These are phyloP conservation scores for Phytophthora idaei DNA, from an alignment of 352 stramenopile species.

Conservation along the genomic window DNA sequence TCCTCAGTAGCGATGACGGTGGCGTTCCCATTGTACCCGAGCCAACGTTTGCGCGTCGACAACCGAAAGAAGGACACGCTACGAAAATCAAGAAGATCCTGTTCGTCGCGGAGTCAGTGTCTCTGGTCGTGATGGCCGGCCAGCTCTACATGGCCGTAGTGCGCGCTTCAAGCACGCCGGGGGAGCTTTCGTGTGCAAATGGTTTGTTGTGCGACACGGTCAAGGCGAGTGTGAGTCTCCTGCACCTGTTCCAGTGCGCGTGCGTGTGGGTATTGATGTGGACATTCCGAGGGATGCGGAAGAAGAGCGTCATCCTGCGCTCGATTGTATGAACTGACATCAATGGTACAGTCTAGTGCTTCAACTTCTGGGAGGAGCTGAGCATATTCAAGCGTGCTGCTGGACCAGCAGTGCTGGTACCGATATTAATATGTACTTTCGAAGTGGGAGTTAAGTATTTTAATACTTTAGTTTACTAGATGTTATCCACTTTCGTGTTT, in stretches of 20 bases:
- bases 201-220: conserved; percentile 50
- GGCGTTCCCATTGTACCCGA: conserved; percentile 21
- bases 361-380: too few relatives aligned
- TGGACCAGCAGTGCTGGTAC: too few relatives aligned
- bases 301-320: conserved; percentile 20
- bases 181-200: conserved; percentile 63
- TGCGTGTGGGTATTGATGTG: conserved; percentile 42
- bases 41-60: conserved; percentile 12
- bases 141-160: conserved; percentile 44
- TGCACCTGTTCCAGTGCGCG: conserved; percentile 44
- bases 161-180: conserved; percentile 19
- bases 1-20: conserved; percentile 24
- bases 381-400: too few relatives aligned
- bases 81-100: conserved; percentile 58
- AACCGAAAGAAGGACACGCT: conserved; percentile 37
- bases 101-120: conserved; percentile 47
- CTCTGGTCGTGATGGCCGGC: conserved; percentile 40
- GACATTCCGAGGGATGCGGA: conserved; percentile 35
- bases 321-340: conserved; percentile 21
- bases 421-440: too few relatives aligned
- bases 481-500: too few relatives aligned
- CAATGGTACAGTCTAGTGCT: neutral
- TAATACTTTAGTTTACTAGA: too few relatives aligned
- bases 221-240: conserved; percentile 31
- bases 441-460: too few relatives aligned